A percentile compares a stretch with the other conserved stretches of the same genome.
Evolutionary conservation across 352 stramenopile species (phyloP).

Genomic region (Globisporangium spiculum): DNA sequence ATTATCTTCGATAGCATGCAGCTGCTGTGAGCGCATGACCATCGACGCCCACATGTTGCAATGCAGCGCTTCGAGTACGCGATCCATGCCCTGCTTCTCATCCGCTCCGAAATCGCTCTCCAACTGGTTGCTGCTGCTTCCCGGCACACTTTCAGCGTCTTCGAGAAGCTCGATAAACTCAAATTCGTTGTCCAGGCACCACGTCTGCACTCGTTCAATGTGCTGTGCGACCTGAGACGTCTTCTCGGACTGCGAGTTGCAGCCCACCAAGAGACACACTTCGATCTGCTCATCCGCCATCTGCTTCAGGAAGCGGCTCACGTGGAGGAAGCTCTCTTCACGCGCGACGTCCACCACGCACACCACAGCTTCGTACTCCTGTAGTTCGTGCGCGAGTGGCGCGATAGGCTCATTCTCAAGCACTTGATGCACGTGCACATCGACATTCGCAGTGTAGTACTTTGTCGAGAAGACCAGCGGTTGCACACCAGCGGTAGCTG

Average conservation of each 20-base stretch:
- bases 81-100: constrained; percentile 55
- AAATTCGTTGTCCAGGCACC: constrained; percentile 60
- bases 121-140: constrained; percentile 8
- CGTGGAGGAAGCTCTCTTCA: constrained; percentile 40
- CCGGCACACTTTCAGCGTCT: not conserved
- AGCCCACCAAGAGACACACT: constrained; percentile 51
- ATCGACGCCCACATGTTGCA: constrained; percentile 83
- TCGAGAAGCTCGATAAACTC: constrained; percentile 49
- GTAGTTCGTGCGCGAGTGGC: constrained; percentile 32
- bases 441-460: constrained; percentile 62
- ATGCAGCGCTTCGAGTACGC: constrained; percentile 72
- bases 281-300: constrained; percentile 55
- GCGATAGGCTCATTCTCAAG: constrained; percentile 34
- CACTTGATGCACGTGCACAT: constrained; percentile 50
- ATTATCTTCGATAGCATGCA: not conserved
- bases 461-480: constrained; percentile 52
- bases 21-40: constrained; percentile 29
- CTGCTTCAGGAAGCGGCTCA: constrained; percentile 38
- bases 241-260: constrained; percentile 21
- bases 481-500: constrained; percentile 12
- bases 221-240: constrained; percentile 18
- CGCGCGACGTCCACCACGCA: constrained; percentile 45
- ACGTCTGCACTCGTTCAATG: constrained; percentile 36
- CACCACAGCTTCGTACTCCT: constrained; percentile 62
- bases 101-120: constrained; percentile 11